A percentile compares a stretch with the other conserved stretches of the same genome.
Evolutionary conservation across 164 flowering plant genomes (phyloP).

Genomic region (Liriodendron chinense): DNA sequence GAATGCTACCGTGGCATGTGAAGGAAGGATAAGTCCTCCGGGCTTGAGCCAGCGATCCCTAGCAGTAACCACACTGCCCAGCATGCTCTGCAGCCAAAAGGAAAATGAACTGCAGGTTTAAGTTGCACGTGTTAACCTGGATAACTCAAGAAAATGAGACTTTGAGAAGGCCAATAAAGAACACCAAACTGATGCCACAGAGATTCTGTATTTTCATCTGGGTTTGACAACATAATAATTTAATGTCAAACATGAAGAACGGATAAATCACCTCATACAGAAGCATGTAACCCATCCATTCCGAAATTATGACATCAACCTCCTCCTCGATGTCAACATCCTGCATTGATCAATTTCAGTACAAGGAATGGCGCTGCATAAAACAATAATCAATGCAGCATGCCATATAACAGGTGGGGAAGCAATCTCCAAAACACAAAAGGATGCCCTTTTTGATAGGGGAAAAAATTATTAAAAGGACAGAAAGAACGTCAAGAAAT

Average conservation of each 20-base stretch:
- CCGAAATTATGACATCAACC: constrained; percentile 97
- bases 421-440: not conserved
- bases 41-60: constrained; percentile 97
- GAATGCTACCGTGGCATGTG: constrained; percentile 70
- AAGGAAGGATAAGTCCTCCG: constrained; percentile 97
- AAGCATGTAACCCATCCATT: constrained; percentile 99
- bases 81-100: constrained; percentile 72
- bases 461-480: not conserved
- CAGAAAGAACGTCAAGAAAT: not conserved
- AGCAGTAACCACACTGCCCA: constrained; percentile 93
- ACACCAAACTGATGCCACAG: not conserved
- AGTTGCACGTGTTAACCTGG: not conserved
- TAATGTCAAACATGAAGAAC: not conserved
- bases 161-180: not conserved
- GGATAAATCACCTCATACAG: constrained; percentile 56
- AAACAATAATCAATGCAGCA: not conserved
- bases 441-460: no score
- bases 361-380: not conserved
- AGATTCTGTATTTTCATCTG: not conserved
- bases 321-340: constrained; percentile 91
- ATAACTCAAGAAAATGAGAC: not conserved
- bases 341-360: constrained; percentile 41
- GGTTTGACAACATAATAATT: not conserved
- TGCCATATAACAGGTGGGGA: not conserved
- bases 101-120: constrained; percentile 1